Evolutionary conservation across 2,329 filamentous ascomycete genomes (phyloP), one percentile per base, ranked within the genome.

Genomic region (Claviceps citrina): DNA sequence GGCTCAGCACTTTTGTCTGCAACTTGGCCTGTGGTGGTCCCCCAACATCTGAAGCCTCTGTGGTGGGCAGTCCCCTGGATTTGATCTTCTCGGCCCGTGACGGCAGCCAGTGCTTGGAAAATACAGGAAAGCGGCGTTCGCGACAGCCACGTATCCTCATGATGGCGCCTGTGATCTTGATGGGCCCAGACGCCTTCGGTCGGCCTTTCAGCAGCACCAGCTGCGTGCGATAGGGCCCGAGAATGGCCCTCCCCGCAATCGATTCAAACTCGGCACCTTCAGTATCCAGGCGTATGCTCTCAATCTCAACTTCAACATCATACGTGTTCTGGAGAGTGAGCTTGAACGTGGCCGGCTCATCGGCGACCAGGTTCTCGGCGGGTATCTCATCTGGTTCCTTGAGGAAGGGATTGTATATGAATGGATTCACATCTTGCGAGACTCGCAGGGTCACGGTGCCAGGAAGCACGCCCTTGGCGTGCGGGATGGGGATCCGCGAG

Each of bases 321-420:
- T 86, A 95, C 0, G 87, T 85, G 50, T 98, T 98, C 54, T 96
- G 91, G 15, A 98, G 65, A 2, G 82, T 86, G 24, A 96, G 71
- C 49, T 74, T 73, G 58, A 95, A 94, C 4, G 72, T 76, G 2
- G 83, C 78, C 43, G 73, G 62, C 57, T 96, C 87, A 13, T 78
- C 79, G 4, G 84, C 78, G 16, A 96, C 83, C 24, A 95, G 66
- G 1, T 85, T 71, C 43, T 86, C 77, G 10, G 72, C 65, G 2
- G 68, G 65, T 19, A 70, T 69, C 38, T 79, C 69, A 31, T 75
- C 70, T 0, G 69, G 61, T 39, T 70, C 70, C 58, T 86, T 85
- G 16, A 86, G 62, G 52, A 95, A 96, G 0, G 91, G 85, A 52
- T 95, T 95, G 55, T 96, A 93, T 42, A 98, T 83, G 50, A 98